Evolutionary conservation across 2,329 filamentous ascomycete genomes (phyloP), one percentile per base, ranked within the genome.

Genomic region (Fulvia fulva): DNA sequence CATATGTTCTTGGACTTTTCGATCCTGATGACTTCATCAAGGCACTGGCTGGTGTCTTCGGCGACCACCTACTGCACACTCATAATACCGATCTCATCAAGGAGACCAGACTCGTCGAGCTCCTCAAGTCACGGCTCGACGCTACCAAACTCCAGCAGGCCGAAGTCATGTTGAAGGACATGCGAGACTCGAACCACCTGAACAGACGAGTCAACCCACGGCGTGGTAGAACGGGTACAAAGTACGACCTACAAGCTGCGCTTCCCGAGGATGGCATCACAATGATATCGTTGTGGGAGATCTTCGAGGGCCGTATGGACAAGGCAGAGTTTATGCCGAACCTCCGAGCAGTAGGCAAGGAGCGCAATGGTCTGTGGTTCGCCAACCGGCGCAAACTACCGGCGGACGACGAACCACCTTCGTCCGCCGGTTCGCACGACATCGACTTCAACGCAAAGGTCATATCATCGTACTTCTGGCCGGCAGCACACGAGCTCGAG

Each of bases 161-260:
- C 73, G 93, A 99, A 71, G 94, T 99, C 68, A 99, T 99, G 94
- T 83, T 99, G 57, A 90, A 88, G 63, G 94, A 99, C 71, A 89
- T 97, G 34, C 83, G 89, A 64, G 92, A 97, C 59, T 89, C 97
- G 70, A 76, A 80, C 7, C 78, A 82, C 12, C 85, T 96, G 49
- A 79, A 85, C 44, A 66, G 60, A 32, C 65, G 67, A 3, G 60
- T 73, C 68, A 73, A 63, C 60, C 65, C 56, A 65, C 28, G 59
- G 64, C 11, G 62, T 46, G 21, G 51, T 19, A 9, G n/a, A 32
- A 43, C 53, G 37, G 69, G 70, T 11, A 69, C 67, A 3, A 66
- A 67, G 4, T 61, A 65, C 32, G 70, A 73, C 21, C 63, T 74
- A 7, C 67, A 70, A 57, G 67, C 64, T 43, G 72, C 68, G 6